These are phyloP conservation scores for Trichoderma orchidacearum DNA, from an alignment of 495 filamentous ascomycete species.

Conservation along the genomic window DNA sequence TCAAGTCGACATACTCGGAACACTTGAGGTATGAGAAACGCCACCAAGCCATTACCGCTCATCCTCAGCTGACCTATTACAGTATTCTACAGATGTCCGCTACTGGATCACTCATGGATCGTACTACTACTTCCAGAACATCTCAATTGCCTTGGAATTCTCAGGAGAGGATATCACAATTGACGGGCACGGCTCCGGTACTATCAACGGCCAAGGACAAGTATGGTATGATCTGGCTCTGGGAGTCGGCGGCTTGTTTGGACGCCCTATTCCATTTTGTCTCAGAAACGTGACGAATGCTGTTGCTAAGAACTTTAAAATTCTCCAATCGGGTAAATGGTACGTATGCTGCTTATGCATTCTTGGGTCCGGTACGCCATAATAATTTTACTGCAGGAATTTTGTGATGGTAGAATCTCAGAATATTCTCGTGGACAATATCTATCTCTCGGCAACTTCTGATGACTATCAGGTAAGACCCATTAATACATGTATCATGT, in stretches of 20 bases:
- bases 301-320: conserved; percentile 3
- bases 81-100: conserved; percentile 12
- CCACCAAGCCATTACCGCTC: conserved; percentile 10
- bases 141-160: conserved; percentile 23
- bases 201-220: conserved; percentile 7
- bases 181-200: conserved; percentile 5
- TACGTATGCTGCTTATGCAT: background rate
- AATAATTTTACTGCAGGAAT: background rate
- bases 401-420: conserved; percentile 2
- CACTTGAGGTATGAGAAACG: conserved; percentile 5
- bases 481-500: background rate
- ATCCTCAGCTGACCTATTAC: conserved; percentile 7
- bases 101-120: conserved; percentile 29
- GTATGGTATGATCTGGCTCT: conserved; percentile 9
- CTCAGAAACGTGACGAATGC: conserved; percentile 6
- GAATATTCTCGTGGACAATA: conserved; percentile 5
- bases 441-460: conserved; percentile 1
- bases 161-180: conserved; percentile 18
- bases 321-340: conserved; percentile 5
- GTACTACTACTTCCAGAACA: conserved; percentile 26
- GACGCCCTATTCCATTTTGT: conserved; percentile 8
- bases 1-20: conserved; percentile 20
- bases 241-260: conserved; percentile 1
- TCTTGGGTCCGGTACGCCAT: background rate
- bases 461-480: background rate